Evolutionary conservation across 2,329 filamentous ascomycete species (phyloP).

Genomic region (Myrmaecium sp.): DNA sequence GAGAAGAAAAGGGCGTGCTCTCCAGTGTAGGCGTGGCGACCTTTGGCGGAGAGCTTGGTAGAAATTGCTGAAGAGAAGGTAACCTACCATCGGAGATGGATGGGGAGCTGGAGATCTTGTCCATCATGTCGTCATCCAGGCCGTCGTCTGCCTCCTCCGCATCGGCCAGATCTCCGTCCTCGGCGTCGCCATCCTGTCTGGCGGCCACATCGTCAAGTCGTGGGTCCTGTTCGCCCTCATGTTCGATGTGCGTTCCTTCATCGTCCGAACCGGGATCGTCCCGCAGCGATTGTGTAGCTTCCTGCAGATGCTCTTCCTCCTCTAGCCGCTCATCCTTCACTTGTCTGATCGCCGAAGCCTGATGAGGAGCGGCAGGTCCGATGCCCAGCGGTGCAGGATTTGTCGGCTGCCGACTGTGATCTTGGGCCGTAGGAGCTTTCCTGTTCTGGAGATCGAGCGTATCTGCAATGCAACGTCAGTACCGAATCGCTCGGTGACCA

Average conservation of each 20-base stretch:
- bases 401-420: conserved; percentile 46
- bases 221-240: conserved; percentile 7
- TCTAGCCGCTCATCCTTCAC: conserved; percentile 56
- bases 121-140: conserved; percentile 87
- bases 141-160: conserved; percentile 49
- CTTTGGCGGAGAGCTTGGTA: conserved; percentile 1
- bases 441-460: conserved; percentile 88
- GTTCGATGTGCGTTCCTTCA: conserved; percentile 21
- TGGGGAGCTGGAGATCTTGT: conserved; percentile 95
- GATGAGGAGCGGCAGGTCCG: conserved; percentile 55
- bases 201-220: conserved; percentile 17
- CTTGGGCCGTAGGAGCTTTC: conserved; percentile 65
- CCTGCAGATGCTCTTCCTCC: conserved; percentile 52
- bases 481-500: conserved; percentile 2
- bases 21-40: conserved; percentile 15
- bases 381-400: conserved; percentile 34
- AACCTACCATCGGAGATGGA: conserved; percentile 98
- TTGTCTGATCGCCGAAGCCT: conserved; percentile 68
- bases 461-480: conserved; percentile 38
- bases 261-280: conserved; percentile 44
- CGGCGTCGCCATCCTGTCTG: conserved; percentile 18
- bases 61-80: conserved; percentile 21
- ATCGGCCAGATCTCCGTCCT: conserved; percentile 40
- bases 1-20: conserved; percentile 26
- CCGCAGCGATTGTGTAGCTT: conserved; percentile 10